Evolutionary conservation across 116 monocot species (phyloP), one percentile per base, ranked within the genome.

Genomic region (Papilionanthe hybrid): DNA sequence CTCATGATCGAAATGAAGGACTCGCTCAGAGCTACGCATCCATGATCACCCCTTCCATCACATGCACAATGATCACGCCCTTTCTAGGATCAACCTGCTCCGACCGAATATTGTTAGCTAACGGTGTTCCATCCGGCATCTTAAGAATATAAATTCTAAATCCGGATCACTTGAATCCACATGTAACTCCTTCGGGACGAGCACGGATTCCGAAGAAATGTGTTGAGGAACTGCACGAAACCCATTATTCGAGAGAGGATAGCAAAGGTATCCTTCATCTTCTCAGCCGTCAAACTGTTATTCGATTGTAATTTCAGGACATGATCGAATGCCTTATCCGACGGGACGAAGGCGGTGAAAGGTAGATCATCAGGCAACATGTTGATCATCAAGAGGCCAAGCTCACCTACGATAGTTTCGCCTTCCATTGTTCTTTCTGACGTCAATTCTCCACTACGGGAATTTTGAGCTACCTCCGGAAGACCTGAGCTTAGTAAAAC

Each of bases 301-400:
- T n/a, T 71, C 0, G 85, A 48, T 71, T 47, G 20, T 41, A 96
- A 79, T 22, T 83, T 81, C 22, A 96, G 84, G n/a, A 85, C 55
- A 19, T 49, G 60, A 22, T 83, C 53, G 32, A 98, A 91, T 13
- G 91, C 86, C 65, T 77, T 75, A 29, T 85, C 83, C n/a, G 91
- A 94, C 42, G 97, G 94, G 28, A 86, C 49, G 69, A 96, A 92
- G 5, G 85, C 9, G 3, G 92, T 98, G 81, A 98, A 98, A 19
- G 94, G 78, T 57, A 94, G 91, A 79, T 94, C 88, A 29, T 82
- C 76, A 4, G 97, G 92, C 76, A 97, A 75, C 94, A 97, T 91
- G 5, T 53, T 32, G 44, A 94, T 72, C 92, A 97, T 91, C 80
- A 82, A 86, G 28, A 90, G 83, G 28, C 91, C 94, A 32, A 94